Conservation (phyloP, 768 basidiomycete species). For the Russula ochroleuca region DNA sequence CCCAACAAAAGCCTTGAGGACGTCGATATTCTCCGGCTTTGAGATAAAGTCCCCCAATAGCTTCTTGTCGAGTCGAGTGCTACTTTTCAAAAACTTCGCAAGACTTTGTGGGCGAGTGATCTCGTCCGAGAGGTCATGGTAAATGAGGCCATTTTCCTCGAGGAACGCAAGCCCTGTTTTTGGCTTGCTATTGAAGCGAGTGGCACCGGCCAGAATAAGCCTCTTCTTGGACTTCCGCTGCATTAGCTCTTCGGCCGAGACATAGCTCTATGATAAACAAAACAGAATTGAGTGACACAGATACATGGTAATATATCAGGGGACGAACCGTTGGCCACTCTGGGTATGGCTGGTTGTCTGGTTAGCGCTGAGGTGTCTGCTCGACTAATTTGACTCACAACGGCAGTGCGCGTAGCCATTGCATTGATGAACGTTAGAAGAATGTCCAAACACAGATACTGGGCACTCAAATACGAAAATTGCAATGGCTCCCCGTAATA, state of each 20-base stretch:
- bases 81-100: slow-evolving; percentile 81
- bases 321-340: slow-evolving; percentile 61
- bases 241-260: slow-evolving; percentile 52
- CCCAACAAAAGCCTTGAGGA: slow-evolving; percentile 82
- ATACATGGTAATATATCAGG: background rate
- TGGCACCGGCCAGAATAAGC: slow-evolving; percentile 74
- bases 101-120: slow-evolving; percentile 62
- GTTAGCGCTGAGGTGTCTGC: slow-evolving; percentile 8
- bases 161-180: slow-evolving; percentile 86
- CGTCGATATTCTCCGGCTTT: slow-evolving; percentile 76
- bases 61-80: slow-evolving; percentile 85
- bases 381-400: slow-evolving; percentile 36
- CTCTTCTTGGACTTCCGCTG: slow-evolving; percentile 82
- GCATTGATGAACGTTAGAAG: slow-evolving; percentile 82
- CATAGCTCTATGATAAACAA: slow-evolving; percentile 44
- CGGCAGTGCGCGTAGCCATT: slow-evolving; percentile 68
- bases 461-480: slow-evolving; percentile 67
- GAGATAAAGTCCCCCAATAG: slow-evolving; percentile 91
- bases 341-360: slow-evolving; percentile 35
- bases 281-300: background rate
- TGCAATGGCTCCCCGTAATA: slow-evolving; percentile 56
- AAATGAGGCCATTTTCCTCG: slow-evolving; percentile 89
- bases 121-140: slow-evolving; percentile 54
- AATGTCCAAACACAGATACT: slow-evolving; percentile 84
- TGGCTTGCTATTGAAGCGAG: slow-evolving; percentile 89